A percentile compares a stretch with the other conserved stretches of the same genome.
These are phyloP conservation scores for Epicoccum nigrum DNA, from an alignment of 2,329 filamentous ascomycete genomes.

Conservation along the genomic window DNA sequence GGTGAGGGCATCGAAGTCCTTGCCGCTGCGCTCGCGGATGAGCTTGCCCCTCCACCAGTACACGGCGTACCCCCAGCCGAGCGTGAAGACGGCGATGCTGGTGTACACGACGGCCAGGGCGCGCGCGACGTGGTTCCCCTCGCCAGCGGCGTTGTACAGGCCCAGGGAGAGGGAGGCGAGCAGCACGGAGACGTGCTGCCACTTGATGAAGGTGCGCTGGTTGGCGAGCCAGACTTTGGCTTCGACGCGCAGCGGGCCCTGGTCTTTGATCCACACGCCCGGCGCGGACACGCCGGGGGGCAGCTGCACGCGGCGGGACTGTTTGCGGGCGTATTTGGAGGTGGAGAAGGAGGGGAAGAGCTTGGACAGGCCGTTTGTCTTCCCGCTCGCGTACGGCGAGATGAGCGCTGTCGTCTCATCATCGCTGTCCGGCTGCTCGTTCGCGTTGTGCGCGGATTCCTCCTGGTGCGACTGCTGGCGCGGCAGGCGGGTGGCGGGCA, in stretches of 20 bases:
- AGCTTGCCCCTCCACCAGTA: constrained; percentile 76
- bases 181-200: constrained; percentile 92
- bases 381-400: constrained; percentile 36
- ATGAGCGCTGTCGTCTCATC: constrained; percentile 52
- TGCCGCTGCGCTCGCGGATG: constrained; percentile 85
- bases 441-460: constrained; percentile 53
- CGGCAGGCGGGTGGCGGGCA: constrained; percentile 25
- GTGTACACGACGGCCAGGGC: constrained; percentile 84
- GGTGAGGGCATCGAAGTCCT: constrained; percentile 88
- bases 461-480: constrained; percentile 27
- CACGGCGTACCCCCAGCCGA: constrained; percentile 85
- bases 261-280: constrained; percentile 89
- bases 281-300: constrained; percentile 91
- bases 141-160: constrained; percentile 85
- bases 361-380: constrained; percentile 65
- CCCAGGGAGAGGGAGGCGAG: constrained; percentile 83
- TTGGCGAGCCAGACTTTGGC: constrained; percentile 99
- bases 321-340: constrained; percentile 66
- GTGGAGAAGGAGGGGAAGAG: constrained; percentile 84
- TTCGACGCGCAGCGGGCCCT: constrained; percentile 88
- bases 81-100: constrained; percentile 79
- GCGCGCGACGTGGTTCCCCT: constrained; percentile 74
- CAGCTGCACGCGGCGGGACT: constrained; percentile 61
- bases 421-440: constrained; percentile 59
- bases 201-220: constrained; percentile 97